Conservation (phyloP, 441 rosid genomes). For the Gossypium gossypioides region DNA sequence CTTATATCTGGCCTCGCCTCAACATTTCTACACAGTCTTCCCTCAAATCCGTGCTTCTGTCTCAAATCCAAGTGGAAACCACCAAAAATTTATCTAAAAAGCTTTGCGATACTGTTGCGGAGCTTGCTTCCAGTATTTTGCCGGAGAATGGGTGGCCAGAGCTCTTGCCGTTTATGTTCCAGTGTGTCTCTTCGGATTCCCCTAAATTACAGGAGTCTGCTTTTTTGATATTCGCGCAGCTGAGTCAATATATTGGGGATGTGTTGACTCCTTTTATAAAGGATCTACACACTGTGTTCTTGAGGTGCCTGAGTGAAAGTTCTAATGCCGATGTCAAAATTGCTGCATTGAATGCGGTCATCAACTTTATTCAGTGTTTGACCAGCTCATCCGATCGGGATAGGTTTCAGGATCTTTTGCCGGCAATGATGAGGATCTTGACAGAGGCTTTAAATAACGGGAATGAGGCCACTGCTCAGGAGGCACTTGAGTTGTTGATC, state of each 20-base stretch:
- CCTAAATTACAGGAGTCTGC: slow-evolving; percentile 80
- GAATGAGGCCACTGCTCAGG: slow-evolving; percentile 88
- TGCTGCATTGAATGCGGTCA: slow-evolving; percentile 85
- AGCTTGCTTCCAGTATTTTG: slow-evolving; percentile 77
- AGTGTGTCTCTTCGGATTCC: slow-evolving; percentile 75
- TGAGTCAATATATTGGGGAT: slow-evolving; percentile 84
- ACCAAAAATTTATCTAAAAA: slow-evolving; percentile 71
- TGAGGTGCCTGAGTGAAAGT: slow-evolving; percentile 54
- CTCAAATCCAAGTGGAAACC: slow-evolving; percentile 66
- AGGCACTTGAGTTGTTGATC: slow-evolving; percentile 86
- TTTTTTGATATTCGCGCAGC: slow-evolving; percentile 78
- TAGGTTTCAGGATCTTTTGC: slow-evolving; percentile 87
- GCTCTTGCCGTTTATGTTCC: slow-evolving; percentile 83
- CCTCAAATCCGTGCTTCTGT: slow-evolving; percentile 57
- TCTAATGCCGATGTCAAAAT: slow-evolving; percentile 77
- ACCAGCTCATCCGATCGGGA: slow-evolving; percentile 66
- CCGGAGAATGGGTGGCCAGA: slow-evolving; percentile 93
- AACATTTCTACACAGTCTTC: slow-evolving; percentile 60
- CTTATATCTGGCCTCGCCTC: slow-evolving; percentile 79
- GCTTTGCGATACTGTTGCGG: slow-evolving; percentile 75
- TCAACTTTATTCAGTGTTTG: slow-evolving; percentile 82
- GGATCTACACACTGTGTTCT: slow-evolving; percentile 73
- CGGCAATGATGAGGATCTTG: slow-evolving; percentile 87
- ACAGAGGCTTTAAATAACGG: slow-evolving; percentile 85
- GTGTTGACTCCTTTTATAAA: slow-evolving; percentile 64